Base-by-base conservation (phyloP, 305 asterid species). In the Fraxinus sp. region DNA sequence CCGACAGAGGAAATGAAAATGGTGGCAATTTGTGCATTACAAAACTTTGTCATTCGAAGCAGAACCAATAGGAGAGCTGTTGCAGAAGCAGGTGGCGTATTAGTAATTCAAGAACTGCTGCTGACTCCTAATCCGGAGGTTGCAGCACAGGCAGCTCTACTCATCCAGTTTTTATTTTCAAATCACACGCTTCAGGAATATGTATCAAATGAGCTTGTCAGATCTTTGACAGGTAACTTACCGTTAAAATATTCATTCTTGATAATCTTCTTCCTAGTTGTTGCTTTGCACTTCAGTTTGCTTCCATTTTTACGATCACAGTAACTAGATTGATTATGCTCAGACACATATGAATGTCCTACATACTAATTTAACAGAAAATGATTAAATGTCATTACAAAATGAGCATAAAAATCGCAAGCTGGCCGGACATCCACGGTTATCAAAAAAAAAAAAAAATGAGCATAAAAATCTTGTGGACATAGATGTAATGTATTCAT, bases 151-250 rank as follows among this genome's bases (percentile, higher is more conserved):
- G 93, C 98, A 26, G 86, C 98, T 62, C 75, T 93, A 85, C 90
- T 93, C 78, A 85, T 92, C 86, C 92, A 91, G 79, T 87, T 90
- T 86, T 84, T 95, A 83, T 93, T 95, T 84, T 95, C 98, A 64
- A 95, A 92, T 84, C 97, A 92, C 86, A 93, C 96, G 76, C 97
- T 95, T 84, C 98, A 93, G 88, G 97, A 95, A 81, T 95, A 92
- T 74, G 96, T 85, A 33, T 93, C 98, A 36, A 92, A 89, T 66
- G 98, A 95, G 83, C 91, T 93, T 35, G 85, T 95, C 90, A 87
- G 90, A 80, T 92, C 98, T 30, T 85, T 95, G 90, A 92, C 98
- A 80, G 98, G 98, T 94, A 88, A 83, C 79, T 86, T 71, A 16
- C 59, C 78, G 46, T 74, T 82, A 55, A 55, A 55, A 80, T 66